These are phyloP conservation scores for Scedosporium apiospermum DNA, from an alignment of 2,329 filamentous ascomycete genomes.

Conservation along the genomic window DNA sequence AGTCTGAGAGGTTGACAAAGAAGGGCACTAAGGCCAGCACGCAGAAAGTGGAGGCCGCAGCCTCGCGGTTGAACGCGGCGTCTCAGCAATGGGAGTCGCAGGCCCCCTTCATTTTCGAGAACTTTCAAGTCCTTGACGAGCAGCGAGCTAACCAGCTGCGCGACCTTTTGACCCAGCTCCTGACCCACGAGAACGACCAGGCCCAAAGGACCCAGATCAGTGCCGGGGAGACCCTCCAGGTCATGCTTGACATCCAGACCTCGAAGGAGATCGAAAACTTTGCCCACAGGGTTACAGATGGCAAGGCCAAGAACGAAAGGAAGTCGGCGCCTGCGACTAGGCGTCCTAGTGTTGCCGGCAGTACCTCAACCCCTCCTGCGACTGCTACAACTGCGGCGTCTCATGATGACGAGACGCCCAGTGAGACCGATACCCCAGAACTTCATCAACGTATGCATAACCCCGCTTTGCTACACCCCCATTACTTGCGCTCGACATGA, in stretches of 20 bases:
- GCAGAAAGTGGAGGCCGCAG: slow-evolving; percentile 67
- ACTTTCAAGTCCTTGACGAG: slow-evolving; percentile 84
- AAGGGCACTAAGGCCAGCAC: slow-evolving; percentile 70
- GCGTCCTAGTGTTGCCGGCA: slow-evolving; percentile 10
- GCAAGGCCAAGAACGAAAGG: slow-evolving; percentile 14
- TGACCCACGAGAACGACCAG: slow-evolving; percentile 86
- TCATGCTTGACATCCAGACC: slow-evolving; percentile 78
- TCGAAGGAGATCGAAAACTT: slow-evolving; percentile 78
- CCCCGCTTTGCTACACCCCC: too few species aligned
- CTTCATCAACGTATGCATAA: slow-evolving; percentile 15
- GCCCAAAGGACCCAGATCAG: slow-evolving; percentile 66
- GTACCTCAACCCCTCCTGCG: background rate
- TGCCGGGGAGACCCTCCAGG: slow-evolving; percentile 71
- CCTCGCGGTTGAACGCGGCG: slow-evolving; percentile 65
- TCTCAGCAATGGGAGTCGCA: slow-evolving; percentile 85
- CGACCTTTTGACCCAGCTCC: slow-evolving; percentile 82
- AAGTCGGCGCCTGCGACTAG: slow-evolving; percentile 6
- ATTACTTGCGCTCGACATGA: background rate
- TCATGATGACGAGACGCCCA: slow-evolving; percentile 26
- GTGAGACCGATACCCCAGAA: slow-evolving; percentile 28
- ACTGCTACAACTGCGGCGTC: slow-evolving; percentile 6
- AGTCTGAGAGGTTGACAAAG: slow-evolving; percentile 71
- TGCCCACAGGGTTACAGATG: slow-evolving; percentile 31
- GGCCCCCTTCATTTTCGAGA: slow-evolving; percentile 90
- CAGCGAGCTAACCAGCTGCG: slow-evolving; percentile 80